Base-by-base conservation (phyloP, 345 rosid species). In the Rhizophora apiculata region DNA sequence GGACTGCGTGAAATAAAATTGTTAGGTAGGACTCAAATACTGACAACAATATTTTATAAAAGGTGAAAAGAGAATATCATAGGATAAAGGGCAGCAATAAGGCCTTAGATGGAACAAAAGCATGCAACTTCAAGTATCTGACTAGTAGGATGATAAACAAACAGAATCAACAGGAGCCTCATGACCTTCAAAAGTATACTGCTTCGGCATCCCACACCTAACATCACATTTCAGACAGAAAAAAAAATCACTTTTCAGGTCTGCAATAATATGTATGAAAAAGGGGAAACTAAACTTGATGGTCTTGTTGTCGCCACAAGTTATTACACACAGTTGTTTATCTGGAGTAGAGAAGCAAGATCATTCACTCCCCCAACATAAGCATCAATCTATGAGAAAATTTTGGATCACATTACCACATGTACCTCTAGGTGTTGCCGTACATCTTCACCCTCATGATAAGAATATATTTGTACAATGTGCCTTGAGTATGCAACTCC, bases 121-220 rank as follows among this genome's bases (percentile, higher is more conserved):
- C 24, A 39, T 27, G 13, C 68, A 26, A 64, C 43, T 22, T 54
- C 55, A 32, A 48, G 64, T 29, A 32, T 19, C 67, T 51, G 51
- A 43, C 18, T 2, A 64, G 24, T 63, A 63, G 48, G 18, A 68
- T 22, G 34, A 37, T 22, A 36, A 70, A 10, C 36, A 3, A 31
- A 24, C 86, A 78, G 96, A 91, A 82, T 88, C 87, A 60, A 91
- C 96, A 79, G 92, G 88, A 70, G 96, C 96, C 74, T 88, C 96
- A 55, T 91, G 96, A 62, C 96, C 96, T 85, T 91, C 92, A 87
- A 88, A 91, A 53, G 82, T 88, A 79, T 88, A 82, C 57, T 85
- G 86, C 70, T 74, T 88, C 32, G 83, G 96, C 96, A 85, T 91
- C 94, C 94, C 92, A 91, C 32, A 91, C 96, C 96, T 90, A 69